Conservation (phyloP, 108 stramenopile species). For the Cyclotella distinguenda region DNA sequence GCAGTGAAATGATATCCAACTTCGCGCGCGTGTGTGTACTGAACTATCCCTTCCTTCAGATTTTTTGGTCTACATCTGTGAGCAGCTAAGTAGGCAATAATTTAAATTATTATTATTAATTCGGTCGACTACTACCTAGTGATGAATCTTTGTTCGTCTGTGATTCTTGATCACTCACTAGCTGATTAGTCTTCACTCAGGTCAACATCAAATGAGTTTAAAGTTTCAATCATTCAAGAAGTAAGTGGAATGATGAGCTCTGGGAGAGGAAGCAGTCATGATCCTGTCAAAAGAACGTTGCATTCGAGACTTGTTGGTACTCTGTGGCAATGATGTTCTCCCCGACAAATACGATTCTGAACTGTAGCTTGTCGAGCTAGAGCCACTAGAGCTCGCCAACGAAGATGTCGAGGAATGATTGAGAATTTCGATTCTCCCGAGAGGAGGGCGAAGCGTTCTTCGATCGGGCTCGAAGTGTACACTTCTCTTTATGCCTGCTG, state of each 20-base stretch:
- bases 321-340: neutral
- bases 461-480: neutral
- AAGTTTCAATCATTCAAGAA: neutral
- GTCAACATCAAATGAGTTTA: neutral
- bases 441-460: neutral
- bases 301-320: neutral
- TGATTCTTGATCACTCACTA: neutral
- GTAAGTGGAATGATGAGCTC: neutral
- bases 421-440: conserved; percentile 1
- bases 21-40: too few species aligned
- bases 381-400: neutral
- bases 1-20: too few species aligned
- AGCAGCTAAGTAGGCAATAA: too few species aligned
- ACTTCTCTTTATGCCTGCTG: neutral
- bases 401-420: neutral
- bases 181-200: neutral
- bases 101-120: too few species aligned
- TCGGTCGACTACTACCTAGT: too few species aligned
- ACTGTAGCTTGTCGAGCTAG: neutral
- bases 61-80: too few species aligned
- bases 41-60: too few species aligned
- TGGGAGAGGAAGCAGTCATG: neutral
- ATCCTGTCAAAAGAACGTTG: conserved; percentile 5
- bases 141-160: too few species aligned
- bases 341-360: neutral